A percentile compares a stretch with the other conserved stretches of the same genome.
Conservation (phyloP, 345 rosid species). For the Gossypium anomalum region DNA sequence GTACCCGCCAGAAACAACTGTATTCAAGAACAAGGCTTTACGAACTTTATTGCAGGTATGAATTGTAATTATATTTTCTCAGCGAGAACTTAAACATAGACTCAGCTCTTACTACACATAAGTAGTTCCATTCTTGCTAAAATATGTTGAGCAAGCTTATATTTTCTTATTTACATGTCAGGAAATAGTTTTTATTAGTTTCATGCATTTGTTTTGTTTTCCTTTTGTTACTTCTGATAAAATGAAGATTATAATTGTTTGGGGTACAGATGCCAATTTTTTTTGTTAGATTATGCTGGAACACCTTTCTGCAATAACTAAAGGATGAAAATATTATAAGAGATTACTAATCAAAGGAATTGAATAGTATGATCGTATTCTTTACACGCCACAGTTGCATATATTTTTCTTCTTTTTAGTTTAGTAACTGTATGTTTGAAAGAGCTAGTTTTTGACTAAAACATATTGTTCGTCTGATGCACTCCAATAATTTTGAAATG, state of each 20-base stretch:
- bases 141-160: not conserved
- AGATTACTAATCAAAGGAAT: not conserved
- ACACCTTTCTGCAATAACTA: not conserved
- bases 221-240: not conserved
- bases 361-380: not conserved
- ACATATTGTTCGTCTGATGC: not conserved
- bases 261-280: not conserved
- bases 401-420: not conserved
- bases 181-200: not conserved
- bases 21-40: slow-evolving; percentile 80
- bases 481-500: not conserved
- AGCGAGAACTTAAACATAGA: slow-evolving; percentile 2
- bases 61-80: slow-evolving; percentile 13
- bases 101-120: slow-evolving; percentile 5
- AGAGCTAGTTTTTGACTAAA: not conserved
- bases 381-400: not conserved
- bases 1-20: slow-evolving; percentile 65
- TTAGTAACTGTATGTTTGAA: not conserved
- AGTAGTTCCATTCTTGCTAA: slow-evolving; percentile 4
- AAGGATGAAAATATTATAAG: not conserved
- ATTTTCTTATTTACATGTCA: not conserved
- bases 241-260: not conserved
- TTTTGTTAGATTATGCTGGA: not conserved
- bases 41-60: slow-evolving; percentile 73
- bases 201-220: slow-evolving; percentile 2